Evolutionary conservation across 805 yeast species (phyloP), one percentile per base, ranked within the genome.

Genomic region (Pichia scutulata): DNA sequence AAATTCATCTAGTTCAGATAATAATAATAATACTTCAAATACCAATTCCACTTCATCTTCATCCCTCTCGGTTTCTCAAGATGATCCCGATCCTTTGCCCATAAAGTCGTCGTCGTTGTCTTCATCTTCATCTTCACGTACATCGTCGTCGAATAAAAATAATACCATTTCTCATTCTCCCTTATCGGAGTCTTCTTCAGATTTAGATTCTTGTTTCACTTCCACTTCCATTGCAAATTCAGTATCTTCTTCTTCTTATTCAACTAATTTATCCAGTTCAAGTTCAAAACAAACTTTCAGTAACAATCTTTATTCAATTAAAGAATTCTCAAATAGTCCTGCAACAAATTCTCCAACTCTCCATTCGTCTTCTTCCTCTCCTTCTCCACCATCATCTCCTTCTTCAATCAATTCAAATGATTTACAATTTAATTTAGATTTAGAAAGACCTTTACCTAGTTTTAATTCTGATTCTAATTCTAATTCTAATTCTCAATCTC

Each of bases 31-130:
- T 16, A 23, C 7, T 28, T 33, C 46, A 21, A 44, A 41, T 28
- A 19, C 37, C 19, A 26, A 28, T 4, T 50, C 66, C 45, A 59
- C 68, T 47, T 73, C 72, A 57, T 72, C 61, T 52, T 59, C 57
- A 46, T 44, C 64, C 42, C 52, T 59, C n/a, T 46, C 60, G 10
- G 44, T 26, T 8, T 19, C 24, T 14, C 36, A 22, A 39, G 52
- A 49, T 37, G 52, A 49, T 30, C 49, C 49, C 14, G 52, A 49
- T 19, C 52, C 52, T 23, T 49, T 49, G 52, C 52, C 52, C 52
- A 49, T 49, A 49, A 43, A 41, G 36, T 41, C 45, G 44, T 26
- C 36, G 36, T 40, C 43, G 3, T 3, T 26, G n/a, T 28, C 4
- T 13, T 13, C 33, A n/a, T n/a, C n/a, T n/a, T n/a, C n/a, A n/a